Conservation (phyloP, 1,284 basidiomycete genomes). For the Ustilago xerochloae region DNA sequence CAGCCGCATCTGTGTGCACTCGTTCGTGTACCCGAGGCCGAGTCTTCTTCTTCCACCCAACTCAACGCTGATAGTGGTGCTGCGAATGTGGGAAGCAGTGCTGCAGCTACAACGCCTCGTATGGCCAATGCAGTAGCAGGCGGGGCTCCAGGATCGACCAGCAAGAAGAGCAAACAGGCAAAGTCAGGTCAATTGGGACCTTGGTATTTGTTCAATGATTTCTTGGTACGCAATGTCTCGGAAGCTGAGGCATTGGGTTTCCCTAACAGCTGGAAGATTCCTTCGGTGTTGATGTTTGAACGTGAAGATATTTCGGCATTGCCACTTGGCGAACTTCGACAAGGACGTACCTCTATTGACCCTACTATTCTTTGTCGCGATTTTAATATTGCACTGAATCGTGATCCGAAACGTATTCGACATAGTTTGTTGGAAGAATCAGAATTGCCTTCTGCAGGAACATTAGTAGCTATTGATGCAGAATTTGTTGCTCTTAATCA, state of each 20-base stretch:
- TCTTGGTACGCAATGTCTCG: constrained; percentile 84
- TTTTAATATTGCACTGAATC: constrained; percentile 77
- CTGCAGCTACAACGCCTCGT: constrained; percentile 9
- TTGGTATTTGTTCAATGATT: constrained; percentile 98
- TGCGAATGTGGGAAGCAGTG: constrained; percentile 52
- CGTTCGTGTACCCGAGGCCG: constrained; percentile 79
- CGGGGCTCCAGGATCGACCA: constrained; percentile 1
- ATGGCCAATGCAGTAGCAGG: constrained; percentile 1
- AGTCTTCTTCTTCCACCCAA: constrained; percentile 40
- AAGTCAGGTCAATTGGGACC: constrained; percentile 31
- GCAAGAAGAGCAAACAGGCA: constrained; percentile 32
- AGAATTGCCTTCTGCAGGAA: constrained; percentile 86
- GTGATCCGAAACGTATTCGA: constrained; percentile 78
- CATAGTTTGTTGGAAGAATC: constrained; percentile 78
- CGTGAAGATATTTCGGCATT: constrained; percentile 74
- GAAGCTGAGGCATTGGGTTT: constrained; percentile 89
- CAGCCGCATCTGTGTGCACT: constrained; percentile 89
- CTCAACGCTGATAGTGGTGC: constrained; percentile 45
- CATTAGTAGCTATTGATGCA: constrained; percentile 92
- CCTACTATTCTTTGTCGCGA: constrained; percentile 80
- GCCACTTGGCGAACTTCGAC: constrained; percentile 26
- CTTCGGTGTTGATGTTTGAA: constrained; percentile 87
- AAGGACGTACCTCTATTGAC: constrained; percentile 50
- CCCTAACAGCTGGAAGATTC: constrained; percentile 89
- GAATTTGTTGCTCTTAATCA: constrained; percentile 96